These are phyloP conservation scores for Mortierella hygrophila DNA, from an alignment of 192 early-diverging fungal genomes.

Conservation along the genomic window DNA sequence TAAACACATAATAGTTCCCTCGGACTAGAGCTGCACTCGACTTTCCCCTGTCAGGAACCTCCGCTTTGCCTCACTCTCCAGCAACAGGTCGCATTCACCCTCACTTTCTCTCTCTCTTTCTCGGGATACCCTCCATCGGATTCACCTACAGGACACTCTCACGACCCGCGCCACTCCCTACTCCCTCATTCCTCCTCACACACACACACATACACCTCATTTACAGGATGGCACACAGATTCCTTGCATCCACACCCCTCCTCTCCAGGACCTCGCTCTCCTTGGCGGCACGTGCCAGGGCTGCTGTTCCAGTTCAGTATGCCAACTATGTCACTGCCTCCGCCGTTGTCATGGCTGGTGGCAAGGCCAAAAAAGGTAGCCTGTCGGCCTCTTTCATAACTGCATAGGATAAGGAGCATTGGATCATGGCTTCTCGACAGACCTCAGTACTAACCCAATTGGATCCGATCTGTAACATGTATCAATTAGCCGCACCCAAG, in stretches of 20 bases:
- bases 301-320: slow-evolving; percentile 42
- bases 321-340: slow-evolving; percentile 57
- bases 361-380: slow-evolving; percentile 46
- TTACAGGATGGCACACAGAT: slow-evolving; percentile 41
- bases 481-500: slow-evolving; percentile 21
- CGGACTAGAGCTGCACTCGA: neutral
- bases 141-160: neutral
- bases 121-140: neutral
- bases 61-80: neutral
- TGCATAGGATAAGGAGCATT: neutral
- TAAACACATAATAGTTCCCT: neutral
- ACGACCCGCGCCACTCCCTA: neutral
- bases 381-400: neutral
- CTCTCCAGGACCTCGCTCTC: slow-evolving; percentile 41
- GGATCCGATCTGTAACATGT: slow-evolving; percentile 1
- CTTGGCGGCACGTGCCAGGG: slow-evolving; percentile 31
- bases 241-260: slow-evolving; percentile 28
- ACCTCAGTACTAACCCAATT: neutral
- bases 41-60: neutral
- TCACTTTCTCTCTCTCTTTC: neutral
- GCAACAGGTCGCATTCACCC: neutral
- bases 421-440: neutral
- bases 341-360: slow-evolving; percentile 40
- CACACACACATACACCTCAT: neutral
- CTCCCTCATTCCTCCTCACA: neutral